These are phyloP conservation scores for Candida sanyaensis DNA, from an alignment of 1,139 yeast species.

Conservation along the genomic window DNA sequence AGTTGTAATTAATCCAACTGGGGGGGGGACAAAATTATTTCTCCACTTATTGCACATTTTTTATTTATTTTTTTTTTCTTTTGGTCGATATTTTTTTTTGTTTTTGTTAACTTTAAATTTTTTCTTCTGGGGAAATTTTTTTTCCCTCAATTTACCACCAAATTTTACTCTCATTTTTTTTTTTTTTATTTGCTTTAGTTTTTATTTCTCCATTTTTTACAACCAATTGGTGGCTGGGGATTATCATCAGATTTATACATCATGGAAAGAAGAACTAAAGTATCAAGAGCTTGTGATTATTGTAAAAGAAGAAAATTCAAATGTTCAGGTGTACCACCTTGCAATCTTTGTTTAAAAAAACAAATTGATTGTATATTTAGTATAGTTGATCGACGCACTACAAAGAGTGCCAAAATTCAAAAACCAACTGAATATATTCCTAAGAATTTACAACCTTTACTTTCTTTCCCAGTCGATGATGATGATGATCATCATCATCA, in stretches of 20 bases:
- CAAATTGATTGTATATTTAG: conserved; percentile 25
- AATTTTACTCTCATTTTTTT: background rate
- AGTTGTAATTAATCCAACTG: no score
- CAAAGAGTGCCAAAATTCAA: conserved; percentile 14
- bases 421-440: conserved; percentile 13
- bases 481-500: no score
- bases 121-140: background rate
- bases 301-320: conserved; percentile 41
- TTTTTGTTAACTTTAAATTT: background rate
- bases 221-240: no score
- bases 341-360: conserved; percentile 27
- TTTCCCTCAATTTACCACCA: no score
- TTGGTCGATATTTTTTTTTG: background rate
- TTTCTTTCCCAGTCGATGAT: conserved; percentile 12
- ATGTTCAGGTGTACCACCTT: conserved; percentile 30
- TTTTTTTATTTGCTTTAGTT: background rate
- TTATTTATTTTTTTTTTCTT: background rate
- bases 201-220: no score
- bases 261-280: conserved; percentile 26
- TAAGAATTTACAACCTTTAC: conserved; percentile 12
- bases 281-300: conserved; percentile 41
- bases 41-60: no score
- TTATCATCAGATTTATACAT: no score
- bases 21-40: no score
- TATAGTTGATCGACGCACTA: conserved; percentile 22